phyloP scores from a whole-genome alignment of 805 yeast genomes.

The Sungouiozyma ichnusensis region DNA sequence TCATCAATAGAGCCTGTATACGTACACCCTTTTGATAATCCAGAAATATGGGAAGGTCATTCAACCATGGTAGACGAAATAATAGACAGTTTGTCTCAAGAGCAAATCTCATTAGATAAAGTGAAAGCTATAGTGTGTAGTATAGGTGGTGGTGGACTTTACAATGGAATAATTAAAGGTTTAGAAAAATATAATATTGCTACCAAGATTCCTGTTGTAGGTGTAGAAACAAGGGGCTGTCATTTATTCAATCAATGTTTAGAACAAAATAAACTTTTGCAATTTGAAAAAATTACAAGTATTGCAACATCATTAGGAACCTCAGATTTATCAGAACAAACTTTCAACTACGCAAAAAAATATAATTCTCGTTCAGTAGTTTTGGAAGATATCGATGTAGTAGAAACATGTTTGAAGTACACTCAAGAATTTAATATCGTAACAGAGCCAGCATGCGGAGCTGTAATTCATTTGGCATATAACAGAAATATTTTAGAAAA shows the following conservation, averaged over 20 bases:
- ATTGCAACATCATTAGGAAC: slow-evolving; percentile 60
- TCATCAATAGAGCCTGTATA: slow-evolving; percentile 31
- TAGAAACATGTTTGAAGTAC: slow-evolving; percentile 40
- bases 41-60: slow-evolving; percentile 47
- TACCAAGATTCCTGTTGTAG: slow-evolving; percentile 33
- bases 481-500: slow-evolving; percentile 16
- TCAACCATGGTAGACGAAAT: slow-evolving; percentile 38
- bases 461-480: slow-evolving; percentile 47
- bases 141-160: slow-evolving; percentile 50
- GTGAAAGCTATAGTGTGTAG: slow-evolving; percentile 42
- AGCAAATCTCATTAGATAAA: slow-evolving; percentile 12
- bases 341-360: slow-evolving; percentile 35
- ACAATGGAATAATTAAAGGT: slow-evolving; percentile 42
- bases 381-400: slow-evolving; percentile 46
- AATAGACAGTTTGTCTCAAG: slow-evolving; percentile 17
- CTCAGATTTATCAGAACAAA: slow-evolving; percentile 40
- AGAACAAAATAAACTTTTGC: slow-evolving; percentile 34
- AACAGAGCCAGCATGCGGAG: slow-evolving; percentile 70
- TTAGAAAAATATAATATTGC: slow-evolving; percentile 28
- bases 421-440: slow-evolving; percentile 41
- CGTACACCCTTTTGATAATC: slow-evolving; percentile 46
- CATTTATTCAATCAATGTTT: slow-evolving; percentile 47
- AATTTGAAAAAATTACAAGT: slow-evolving; percentile 37
- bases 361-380: slow-evolving; percentile 35
- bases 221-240: slow-evolving; percentile 54